A percentile compares a stretch with the other conserved stretches of the same genome.
Conservation (phyloP, 2,329 filamentous ascomycete genomes). For the Lecanoromycetidae sp. region DNA sequence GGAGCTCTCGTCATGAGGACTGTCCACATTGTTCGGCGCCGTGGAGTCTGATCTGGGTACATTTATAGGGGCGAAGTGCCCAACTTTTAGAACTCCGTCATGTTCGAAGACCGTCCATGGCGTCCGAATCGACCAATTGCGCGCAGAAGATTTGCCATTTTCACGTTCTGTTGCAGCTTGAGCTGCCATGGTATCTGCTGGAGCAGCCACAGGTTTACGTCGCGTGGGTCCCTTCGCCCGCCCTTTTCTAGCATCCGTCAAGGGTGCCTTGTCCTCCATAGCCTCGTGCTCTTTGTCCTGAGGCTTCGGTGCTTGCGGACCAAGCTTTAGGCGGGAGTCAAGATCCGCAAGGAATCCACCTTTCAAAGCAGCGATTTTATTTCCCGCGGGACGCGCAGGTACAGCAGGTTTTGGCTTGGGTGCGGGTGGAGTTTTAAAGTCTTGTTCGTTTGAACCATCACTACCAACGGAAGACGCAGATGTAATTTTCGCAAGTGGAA, state of each 20-base stretch:
- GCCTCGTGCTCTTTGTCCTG: constrained; percentile 50
- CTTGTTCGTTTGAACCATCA: constrained; percentile 17
- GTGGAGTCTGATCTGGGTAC: no score
- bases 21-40: no score
- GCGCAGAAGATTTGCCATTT: neutral
- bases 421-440: constrained; percentile 23
- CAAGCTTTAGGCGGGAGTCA: constrained; percentile 76
- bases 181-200: no score
- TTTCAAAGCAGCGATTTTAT: constrained; percentile 84
- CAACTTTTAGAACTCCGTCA: constrained; percentile 5
- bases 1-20: neutral
- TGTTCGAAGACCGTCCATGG: constrained; percentile 15
- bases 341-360: constrained; percentile 87
- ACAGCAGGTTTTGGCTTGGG: constrained; percentile 72
- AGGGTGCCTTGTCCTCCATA: constrained; percentile 60
- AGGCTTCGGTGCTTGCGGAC: constrained; percentile 68
- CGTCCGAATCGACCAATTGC: constrained; percentile 11
- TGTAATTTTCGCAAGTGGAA: constrained; percentile 24
- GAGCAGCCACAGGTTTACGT: constrained; percentile 50
- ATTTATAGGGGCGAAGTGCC: no score
- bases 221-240: constrained; percentile 78
- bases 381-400: constrained; percentile 62
- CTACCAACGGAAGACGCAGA: constrained; percentile 32
- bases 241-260: constrained; percentile 80
- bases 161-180: constrained; percentile 21